These are phyloP conservation scores for Eremothecium gossypii DNA, from an alignment of 1,139 yeast species.

Conservation along the genomic window DNA sequence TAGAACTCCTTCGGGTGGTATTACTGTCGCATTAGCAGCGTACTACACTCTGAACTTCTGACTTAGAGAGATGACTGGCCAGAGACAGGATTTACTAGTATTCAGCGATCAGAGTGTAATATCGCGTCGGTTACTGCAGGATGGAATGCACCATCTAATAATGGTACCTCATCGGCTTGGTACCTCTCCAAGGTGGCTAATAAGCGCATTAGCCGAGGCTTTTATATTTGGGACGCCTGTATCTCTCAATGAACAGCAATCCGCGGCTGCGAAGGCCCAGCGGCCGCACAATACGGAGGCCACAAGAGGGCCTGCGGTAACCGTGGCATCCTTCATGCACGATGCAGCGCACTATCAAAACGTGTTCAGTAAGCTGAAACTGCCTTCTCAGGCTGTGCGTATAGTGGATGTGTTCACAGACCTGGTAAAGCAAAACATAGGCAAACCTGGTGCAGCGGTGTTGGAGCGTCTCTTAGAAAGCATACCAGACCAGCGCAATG, in stretches of 20 bases:
- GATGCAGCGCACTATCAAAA: conserved; percentile 14
- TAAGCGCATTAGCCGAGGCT: conserved; percentile 34
- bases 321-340: conserved; percentile 26
- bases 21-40: no score
- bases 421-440: conserved; percentile 22
- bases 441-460: conserved; percentile 23
- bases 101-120: conserved; percentile 47
- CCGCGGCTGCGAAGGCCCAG: conserved; percentile 1
- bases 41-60: no score
- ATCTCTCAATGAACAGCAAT: conserved; percentile 17
- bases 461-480: conserved; percentile 13
- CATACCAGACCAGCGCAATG: conserved; percentile 11
- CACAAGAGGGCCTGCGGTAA: conserved; percentile 7
- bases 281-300: not conserved
- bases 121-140: conserved; percentile 24
- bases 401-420: conserved; percentile 21
- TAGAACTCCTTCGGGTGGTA: not conserved
- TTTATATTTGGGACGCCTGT: conserved; percentile 21
- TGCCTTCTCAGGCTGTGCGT: conserved; percentile 13
- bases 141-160: conserved; percentile 31
- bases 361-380: conserved; percentile 18
- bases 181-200: conserved; percentile 61
- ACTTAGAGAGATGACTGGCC: conserved; percentile 24
- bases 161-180: conserved; percentile 50
- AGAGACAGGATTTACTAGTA: conserved; percentile 51